phyloP scores from a whole-genome alignment of 2,329 filamentous ascomycete genomes.

The Penicillium olsonii region DNA sequence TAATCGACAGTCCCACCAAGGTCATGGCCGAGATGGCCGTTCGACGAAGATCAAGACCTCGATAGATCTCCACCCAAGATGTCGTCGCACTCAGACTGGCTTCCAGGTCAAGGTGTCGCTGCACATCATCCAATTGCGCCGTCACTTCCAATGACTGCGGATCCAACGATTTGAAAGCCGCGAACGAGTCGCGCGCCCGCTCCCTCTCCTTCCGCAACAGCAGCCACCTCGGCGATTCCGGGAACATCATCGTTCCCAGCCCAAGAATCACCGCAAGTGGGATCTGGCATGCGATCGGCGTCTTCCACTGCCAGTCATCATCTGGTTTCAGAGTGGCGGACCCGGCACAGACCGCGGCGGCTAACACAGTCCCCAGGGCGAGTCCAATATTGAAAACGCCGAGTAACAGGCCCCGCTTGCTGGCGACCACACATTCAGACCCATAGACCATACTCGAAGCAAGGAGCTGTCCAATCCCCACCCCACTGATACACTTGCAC shows the following conservation, averaged over 20 bases:
- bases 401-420: slow-evolving; percentile 17
- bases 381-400: slow-evolving; percentile 20
- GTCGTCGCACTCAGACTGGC: slow-evolving; percentile 5
- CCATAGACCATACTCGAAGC: slow-evolving; percentile 15
- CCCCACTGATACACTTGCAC: slow-evolving; percentile 20
- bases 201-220: slow-evolving; percentile 11
- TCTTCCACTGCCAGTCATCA: slow-evolving; percentile 25
- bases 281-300: slow-evolving; percentile 25
- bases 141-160: slow-evolving; percentile 15
- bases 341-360: slow-evolving; percentile 22
- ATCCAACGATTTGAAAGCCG: slow-evolving; percentile 6
- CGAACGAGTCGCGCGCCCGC: slow-evolving; percentile 13
- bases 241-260: slow-evolving; percentile 15
- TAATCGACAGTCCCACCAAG: slow-evolving; percentile 24
- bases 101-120: slow-evolving; percentile 20
- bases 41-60: slow-evolving; percentile 15
- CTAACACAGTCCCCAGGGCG: slow-evolving; percentile 18
- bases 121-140: slow-evolving; percentile 19
- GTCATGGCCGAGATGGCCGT: slow-evolving; percentile 18
- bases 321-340: slow-evolving; percentile 13
- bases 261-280: slow-evolving; percentile 20
- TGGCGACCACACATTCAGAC: slow-evolving; percentile 16
- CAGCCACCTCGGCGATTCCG: slow-evolving; percentile 21
- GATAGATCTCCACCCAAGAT: slow-evolving; percentile 22
- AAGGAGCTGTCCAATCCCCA: slow-evolving; percentile 17